Evolutionary conservation across 2,329 filamentous ascomycete genomes (phyloP).

Genomic region (Westerdykella aurantiaca): DNA sequence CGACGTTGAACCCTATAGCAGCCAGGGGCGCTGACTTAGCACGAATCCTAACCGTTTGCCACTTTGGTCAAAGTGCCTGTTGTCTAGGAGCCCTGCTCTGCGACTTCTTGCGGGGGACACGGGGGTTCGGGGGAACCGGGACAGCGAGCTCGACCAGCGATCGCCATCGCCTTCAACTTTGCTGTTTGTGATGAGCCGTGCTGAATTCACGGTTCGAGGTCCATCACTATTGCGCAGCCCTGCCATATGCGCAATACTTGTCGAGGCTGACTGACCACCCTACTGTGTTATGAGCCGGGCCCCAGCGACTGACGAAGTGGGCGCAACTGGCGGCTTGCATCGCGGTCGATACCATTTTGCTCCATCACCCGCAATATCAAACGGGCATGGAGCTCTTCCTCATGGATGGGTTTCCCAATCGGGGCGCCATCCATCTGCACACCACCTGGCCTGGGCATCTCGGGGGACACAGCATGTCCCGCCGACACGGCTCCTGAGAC

Average conservation of each 20-base stretch:
- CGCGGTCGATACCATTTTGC: too few relatives aligned
- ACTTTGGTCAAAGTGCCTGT: conserved; percentile 5
- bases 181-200: background rate
- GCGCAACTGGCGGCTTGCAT: background rate
- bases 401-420: conserved; percentile 1
- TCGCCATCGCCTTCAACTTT: background rate
- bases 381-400: conserved; percentile 7
- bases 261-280: too few relatives aligned
- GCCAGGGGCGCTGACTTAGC: too few relatives aligned
- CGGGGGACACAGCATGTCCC: conserved; percentile 1
- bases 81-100: background rate
- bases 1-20: too few relatives aligned
- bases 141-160: conserved; percentile 1
- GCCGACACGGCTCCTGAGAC: conserved; percentile 6
- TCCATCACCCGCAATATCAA: background rate
- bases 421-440: conserved; percentile 6
- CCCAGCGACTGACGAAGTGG: background rate
- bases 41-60: conserved; percentile 5
- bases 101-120: conserved; percentile 6
- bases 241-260: background rate
- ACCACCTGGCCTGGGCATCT: conserved; percentile 13
- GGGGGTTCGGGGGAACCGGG: conserved; percentile 4
- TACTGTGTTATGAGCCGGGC: background rate
- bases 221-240: background rate
- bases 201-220: background rate